Evolutionary conservation across 2,329 filamentous ascomycete genomes (phyloP).

Genomic region (Waltergamsia citrina): DNA sequence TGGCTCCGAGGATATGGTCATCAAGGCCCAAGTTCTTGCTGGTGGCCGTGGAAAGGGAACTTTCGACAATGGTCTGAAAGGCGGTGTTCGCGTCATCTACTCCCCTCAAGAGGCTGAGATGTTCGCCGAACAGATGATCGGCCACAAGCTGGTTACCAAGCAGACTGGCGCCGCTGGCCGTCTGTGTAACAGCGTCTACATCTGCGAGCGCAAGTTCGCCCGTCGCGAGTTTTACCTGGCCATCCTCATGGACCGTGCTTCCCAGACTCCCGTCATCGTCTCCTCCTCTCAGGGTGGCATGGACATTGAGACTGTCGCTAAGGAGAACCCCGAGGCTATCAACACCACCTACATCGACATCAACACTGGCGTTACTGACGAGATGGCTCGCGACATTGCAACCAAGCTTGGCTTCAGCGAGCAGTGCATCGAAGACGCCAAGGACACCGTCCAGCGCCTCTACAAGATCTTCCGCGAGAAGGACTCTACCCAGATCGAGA

Average conservation of each 20-base stretch:
- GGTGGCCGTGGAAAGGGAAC: constrained; percentile 96
- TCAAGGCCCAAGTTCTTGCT: constrained; percentile 98
- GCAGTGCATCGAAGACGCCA: constrained; percentile 93
- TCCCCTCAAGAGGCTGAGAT: constrained; percentile 93
- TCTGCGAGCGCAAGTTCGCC: constrained; percentile 99
- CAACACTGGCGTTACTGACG: constrained; percentile 88
- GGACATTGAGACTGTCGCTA: constrained; percentile 98
- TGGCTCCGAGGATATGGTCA: constrained; percentile 93
- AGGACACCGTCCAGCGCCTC: constrained; percentile 94
- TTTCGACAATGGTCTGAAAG: constrained; percentile 98
- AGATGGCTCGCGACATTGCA: constrained; percentile 84
- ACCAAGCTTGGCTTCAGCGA: constrained; percentile 93
- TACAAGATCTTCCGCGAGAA: constrained; percentile 99
- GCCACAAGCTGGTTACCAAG: constrained; percentile 99
- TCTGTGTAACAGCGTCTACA: constrained; percentile 95
- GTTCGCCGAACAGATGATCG: constrained; percentile 99
- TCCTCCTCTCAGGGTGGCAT: constrained; percentile 97
- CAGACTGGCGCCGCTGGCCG: constrained; percentile 91
- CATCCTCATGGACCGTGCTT: constrained; percentile 92
- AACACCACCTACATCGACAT: constrained; percentile 91
- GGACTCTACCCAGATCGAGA: constrained; percentile 98
- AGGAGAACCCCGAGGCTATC: constrained; percentile 95
- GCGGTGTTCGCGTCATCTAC: constrained; percentile 97
- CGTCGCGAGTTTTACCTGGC: constrained; percentile 98
- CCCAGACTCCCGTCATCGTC: constrained; percentile 89